Evolutionary conservation across 1,139 yeast genomes (phyloP).

Genomic region (Komagataea norvegica): DNA sequence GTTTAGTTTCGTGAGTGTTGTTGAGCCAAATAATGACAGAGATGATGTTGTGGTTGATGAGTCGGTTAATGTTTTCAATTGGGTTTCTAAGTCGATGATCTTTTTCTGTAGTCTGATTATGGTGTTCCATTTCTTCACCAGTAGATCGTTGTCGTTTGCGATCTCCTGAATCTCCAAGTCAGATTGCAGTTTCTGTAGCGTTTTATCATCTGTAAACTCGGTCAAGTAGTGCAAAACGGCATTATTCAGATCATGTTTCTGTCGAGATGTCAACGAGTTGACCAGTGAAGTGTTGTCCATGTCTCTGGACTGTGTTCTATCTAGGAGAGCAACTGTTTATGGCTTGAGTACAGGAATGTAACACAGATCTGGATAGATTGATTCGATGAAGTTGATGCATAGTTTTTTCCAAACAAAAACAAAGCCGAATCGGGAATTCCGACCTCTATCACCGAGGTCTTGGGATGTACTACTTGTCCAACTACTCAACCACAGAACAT

Average conservation of each 20-base stretch:
- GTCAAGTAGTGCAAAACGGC: slow-evolving; percentile 52
- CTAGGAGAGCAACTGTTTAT: too few species aligned
- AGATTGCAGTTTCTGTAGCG: slow-evolving; percentile 14
- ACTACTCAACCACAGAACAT: too few species aligned
- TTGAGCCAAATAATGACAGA: slow-evolving; percentile 17
- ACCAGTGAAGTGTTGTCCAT: slow-evolving; percentile 29
- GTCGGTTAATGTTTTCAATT: slow-evolving; percentile 18
- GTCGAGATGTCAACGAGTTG: slow-evolving; percentile 41
- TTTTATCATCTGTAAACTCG: slow-evolving; percentile 26
- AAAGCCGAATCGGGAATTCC: too few species aligned
- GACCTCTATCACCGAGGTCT: too few species aligned
- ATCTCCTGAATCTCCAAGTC: slow-evolving; percentile 18
- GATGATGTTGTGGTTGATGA: slow-evolving; percentile 6
- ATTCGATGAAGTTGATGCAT: too few species aligned
- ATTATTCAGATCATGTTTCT: slow-evolving; percentile 48
- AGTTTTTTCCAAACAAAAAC: too few species aligned
- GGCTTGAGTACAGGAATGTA: too few species aligned
- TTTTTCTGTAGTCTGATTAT: slow-evolving; percentile 75
- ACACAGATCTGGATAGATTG: too few species aligned
- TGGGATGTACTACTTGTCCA: too few species aligned
- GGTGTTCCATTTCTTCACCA: slow-evolving; percentile 88
- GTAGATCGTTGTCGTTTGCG: slow-evolving; percentile 34
- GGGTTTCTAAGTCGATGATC: slow-evolving; percentile 51
- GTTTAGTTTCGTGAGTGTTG: slow-evolving; percentile 34
- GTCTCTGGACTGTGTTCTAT: too few species aligned